Percentiles rank a stretch among this genome's conserved stretches.
These are phyloP conservation scores for Diplodia corticola DNA, from an alignment of 2,329 filamentous ascomycete species.

Conservation along the genomic window DNA sequence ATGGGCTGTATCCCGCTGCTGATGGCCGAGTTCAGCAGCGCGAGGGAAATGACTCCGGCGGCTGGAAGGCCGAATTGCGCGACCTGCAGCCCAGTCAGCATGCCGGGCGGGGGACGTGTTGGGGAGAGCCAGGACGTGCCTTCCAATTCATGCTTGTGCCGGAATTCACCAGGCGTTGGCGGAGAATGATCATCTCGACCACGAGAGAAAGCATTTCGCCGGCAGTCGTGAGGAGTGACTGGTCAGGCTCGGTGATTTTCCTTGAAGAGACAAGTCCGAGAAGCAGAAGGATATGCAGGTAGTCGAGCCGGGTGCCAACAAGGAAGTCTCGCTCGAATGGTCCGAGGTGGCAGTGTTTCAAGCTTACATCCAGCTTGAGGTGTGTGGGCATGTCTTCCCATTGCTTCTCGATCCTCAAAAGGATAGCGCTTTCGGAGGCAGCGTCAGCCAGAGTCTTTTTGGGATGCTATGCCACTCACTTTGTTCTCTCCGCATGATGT, in stretches of 20 bases:
- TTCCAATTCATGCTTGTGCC: conserved; percentile 38
- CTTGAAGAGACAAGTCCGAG: conserved; percentile 29
- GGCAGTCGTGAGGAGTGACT: conserved; percentile 30
- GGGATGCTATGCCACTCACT: conserved; percentile 14
- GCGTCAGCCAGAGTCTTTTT: conserved; percentile 20
- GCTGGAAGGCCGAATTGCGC: conserved; percentile 38
- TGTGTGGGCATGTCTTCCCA: conserved; percentile 32
- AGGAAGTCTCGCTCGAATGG: conserved; percentile 37
- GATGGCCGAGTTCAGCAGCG: conserved; percentile 27
- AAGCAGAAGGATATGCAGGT: conserved; percentile 38
- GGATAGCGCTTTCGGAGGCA: neutral
- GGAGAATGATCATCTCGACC: conserved; percentile 33
- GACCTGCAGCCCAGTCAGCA: conserved; percentile 27
- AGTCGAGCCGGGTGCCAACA: conserved; percentile 35
- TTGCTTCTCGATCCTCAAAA: conserved; percentile 22
- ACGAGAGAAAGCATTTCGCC: conserved; percentile 34
- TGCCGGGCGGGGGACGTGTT: neutral
- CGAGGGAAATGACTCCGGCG: conserved; percentile 36
- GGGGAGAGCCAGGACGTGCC: conserved; percentile 29
- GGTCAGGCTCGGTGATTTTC: conserved; percentile 29
- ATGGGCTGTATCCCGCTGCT: neutral
- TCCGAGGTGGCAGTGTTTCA: conserved; percentile 24
- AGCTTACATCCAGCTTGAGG: conserved; percentile 26
- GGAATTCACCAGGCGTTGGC: conserved; percentile 35
- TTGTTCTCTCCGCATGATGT: conserved; percentile 11